These are phyloP conservation scores for Dalbergia cultrata DNA, from an alignment of 306 rosid species.

Conservation along the genomic window DNA sequence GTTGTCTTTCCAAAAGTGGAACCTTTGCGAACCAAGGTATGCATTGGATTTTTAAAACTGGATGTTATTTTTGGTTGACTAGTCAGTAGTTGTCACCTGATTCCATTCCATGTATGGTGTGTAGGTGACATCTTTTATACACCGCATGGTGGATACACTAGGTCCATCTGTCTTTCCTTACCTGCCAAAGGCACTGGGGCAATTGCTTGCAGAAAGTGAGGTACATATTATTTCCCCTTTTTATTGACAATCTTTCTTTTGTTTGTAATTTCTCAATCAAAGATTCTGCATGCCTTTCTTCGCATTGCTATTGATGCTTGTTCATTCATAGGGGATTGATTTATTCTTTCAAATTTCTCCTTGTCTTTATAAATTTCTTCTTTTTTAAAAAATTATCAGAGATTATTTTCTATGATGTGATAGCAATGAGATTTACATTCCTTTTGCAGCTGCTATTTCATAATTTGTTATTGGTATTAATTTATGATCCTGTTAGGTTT, in stretches of 20 bases:
- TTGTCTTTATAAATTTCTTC: too few species aligned
- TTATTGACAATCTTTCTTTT: not conserved
- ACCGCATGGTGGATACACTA: conserved; percentile 96
- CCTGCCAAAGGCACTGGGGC: conserved; percentile 93
- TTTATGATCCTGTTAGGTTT: not conserved
- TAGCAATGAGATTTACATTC: conserved; percentile 1
- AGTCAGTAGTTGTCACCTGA: conserved; percentile 42
- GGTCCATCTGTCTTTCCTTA: conserved; percentile 91
- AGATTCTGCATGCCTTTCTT: conserved; percentile 16
- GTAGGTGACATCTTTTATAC: conserved; percentile 94
- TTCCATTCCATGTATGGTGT: conserved; percentile 26
- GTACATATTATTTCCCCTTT: conserved; percentile 54
- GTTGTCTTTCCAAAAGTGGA: conserved; percentile 83
- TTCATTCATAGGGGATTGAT: conserved; percentile 7
- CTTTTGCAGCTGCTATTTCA: not conserved
- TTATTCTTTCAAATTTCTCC: too few species aligned
- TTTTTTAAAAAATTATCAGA: too few species aligned
- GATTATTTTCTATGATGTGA: conserved; percentile 4
- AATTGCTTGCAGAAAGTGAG: conserved; percentile 89
- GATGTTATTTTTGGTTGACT: conserved; percentile 16
- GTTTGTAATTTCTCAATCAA: conserved; percentile 20
- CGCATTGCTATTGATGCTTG: conserved; percentile 14
- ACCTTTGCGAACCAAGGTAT: conserved; percentile 78
- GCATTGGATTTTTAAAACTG: conserved; percentile 22
- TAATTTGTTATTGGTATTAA: conserved; percentile 10